Evolutionary conservation across 371 early-diverging fungal species (phyloP).

Genomic region (Amoeboradix gromovi): DNA sequence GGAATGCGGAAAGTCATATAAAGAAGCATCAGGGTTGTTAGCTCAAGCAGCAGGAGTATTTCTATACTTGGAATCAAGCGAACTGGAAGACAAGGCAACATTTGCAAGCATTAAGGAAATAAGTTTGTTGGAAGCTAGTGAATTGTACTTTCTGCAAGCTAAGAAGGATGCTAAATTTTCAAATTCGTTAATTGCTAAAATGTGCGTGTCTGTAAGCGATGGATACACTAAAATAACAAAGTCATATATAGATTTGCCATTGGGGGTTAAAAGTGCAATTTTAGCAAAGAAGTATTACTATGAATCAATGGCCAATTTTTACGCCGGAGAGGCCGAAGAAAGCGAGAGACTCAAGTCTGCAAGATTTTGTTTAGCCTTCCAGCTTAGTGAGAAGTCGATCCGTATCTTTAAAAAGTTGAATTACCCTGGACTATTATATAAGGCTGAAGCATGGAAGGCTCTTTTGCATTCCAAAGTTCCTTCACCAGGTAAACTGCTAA

Average conservation of each 20-base stretch:
- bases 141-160: not conserved
- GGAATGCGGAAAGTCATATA: not conserved
- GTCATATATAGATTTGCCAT: not conserved
- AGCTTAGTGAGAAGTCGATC: not conserved
- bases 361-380: not conserved
- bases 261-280: not conserved
- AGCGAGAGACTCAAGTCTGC: not conserved
- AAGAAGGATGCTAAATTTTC: not conserved
- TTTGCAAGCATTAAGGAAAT: not conserved
- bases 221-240: not conserved
- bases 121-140: not conserved
- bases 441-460: not conserved
- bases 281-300: not conserved
- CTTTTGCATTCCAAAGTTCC: not conserved
- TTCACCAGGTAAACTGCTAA: not conserved
- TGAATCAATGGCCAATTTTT: not conserved
- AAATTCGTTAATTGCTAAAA: not conserved
- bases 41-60: not conserved
- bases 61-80: not conserved
- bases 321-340: not conserved
- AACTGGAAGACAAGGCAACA: not conserved
- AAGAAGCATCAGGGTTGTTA: not conserved
- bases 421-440: not conserved
- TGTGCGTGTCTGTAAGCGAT: not conserved
- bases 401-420: not conserved